Evolutionary conservation across 2,329 filamentous ascomycete genomes (phyloP).

Genomic region (Hypoxylon sp.): DNA sequence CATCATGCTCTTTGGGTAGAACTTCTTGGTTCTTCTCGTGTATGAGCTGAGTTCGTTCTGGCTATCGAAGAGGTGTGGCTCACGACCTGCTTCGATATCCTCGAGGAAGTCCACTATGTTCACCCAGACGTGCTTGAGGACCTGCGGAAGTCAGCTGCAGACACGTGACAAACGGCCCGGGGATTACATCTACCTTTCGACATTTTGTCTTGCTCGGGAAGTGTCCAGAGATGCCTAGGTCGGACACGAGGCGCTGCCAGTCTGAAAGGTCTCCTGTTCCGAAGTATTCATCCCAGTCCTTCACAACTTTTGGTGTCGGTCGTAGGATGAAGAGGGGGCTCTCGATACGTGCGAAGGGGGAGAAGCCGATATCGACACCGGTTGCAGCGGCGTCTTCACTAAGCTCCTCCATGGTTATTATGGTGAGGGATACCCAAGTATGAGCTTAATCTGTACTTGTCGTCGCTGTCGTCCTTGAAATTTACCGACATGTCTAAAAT

Average conservation of each 20-base stretch:
- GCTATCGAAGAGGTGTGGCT: conserved; percentile 53
- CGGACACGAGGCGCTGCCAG: conserved; percentile 60
- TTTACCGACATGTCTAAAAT: background rate
- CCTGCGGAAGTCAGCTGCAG: conserved; percentile 50
- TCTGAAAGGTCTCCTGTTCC: conserved; percentile 52
- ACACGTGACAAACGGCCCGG: background rate
- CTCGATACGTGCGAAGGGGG: background rate
- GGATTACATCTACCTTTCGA: conserved; percentile 57
- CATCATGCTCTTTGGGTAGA: conserved; percentile 62
- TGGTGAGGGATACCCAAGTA: background rate
- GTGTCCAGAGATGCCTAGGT: conserved; percentile 56
- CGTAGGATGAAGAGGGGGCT: background rate
- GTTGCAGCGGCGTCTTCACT: background rate
- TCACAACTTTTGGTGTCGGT: background rate
- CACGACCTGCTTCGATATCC: conserved; percentile 46
- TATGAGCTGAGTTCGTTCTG: conserved; percentile 53
- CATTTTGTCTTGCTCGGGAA: conserved; percentile 61
- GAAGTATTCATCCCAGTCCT: conserved; percentile 32
- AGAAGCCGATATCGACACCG: background rate
- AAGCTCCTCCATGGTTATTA: conserved; percentile 11
- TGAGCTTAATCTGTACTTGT: background rate
- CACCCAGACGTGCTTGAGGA: conserved; percentile 57
- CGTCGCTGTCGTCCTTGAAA: background rate
- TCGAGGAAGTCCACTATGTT: conserved; percentile 64
- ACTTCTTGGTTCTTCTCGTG: conserved; percentile 53